phyloP scores from a whole-genome alignment of 768 basidiomycete genomes.

The Rhizopogon vesiculosus region DNA sequence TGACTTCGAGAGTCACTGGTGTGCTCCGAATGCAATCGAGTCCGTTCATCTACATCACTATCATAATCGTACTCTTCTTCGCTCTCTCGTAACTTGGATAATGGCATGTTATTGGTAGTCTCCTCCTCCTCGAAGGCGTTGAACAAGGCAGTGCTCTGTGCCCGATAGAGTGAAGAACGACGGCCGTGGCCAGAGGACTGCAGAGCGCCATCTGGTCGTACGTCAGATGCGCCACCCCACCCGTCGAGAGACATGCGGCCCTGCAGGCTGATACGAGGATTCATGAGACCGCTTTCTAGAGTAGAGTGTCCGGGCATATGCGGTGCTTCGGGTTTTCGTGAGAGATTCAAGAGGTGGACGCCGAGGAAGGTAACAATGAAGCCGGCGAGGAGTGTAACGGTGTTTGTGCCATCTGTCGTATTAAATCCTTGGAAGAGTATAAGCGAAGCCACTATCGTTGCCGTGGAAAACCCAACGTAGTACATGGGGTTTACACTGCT shows the following conservation, averaged over 20 bases:
- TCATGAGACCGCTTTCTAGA: slow-evolving; percentile 63
- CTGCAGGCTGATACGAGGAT: slow-evolving; percentile 76
- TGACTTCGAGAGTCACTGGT: slow-evolving; percentile 45
- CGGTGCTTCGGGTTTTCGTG: slow-evolving; percentile 51
- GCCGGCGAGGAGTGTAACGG: slow-evolving; percentile 82
- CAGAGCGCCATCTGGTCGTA: slow-evolving; percentile 21
- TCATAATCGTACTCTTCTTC: slow-evolving; percentile 51
- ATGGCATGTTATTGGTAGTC: slow-evolving; percentile 41
- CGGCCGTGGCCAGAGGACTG: slow-evolving; percentile 50
- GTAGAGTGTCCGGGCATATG: slow-evolving; percentile 43
- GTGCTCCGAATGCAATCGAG: slow-evolving; percentile 24
- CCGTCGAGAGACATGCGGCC: slow-evolving; percentile 79
- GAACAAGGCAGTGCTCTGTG: slow-evolving; percentile 66
- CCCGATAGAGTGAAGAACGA: slow-evolving; percentile 59
- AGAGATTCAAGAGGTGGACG: slow-evolving; percentile 89
- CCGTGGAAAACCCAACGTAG: slow-evolving; percentile 94
- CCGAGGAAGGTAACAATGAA: slow-evolving; percentile 94
- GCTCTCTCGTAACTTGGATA: slow-evolving; percentile 62
- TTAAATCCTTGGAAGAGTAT: slow-evolving; percentile 98
- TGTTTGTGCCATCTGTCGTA: slow-evolving; percentile 76
- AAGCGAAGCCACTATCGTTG: slow-evolving; percentile 89
- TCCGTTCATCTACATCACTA: slow-evolving; percentile 43
- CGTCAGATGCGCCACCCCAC: slow-evolving; percentile 44
- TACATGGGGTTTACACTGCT: slow-evolving; percentile 94
- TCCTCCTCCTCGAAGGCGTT: slow-evolving; percentile 67